A percentile compares a stretch with the other conserved stretches of the same genome.
Evolutionary conservation across 108 stramenopile species (phyloP).

Genomic region (Pseudonitzschia delicatissima): DNA sequence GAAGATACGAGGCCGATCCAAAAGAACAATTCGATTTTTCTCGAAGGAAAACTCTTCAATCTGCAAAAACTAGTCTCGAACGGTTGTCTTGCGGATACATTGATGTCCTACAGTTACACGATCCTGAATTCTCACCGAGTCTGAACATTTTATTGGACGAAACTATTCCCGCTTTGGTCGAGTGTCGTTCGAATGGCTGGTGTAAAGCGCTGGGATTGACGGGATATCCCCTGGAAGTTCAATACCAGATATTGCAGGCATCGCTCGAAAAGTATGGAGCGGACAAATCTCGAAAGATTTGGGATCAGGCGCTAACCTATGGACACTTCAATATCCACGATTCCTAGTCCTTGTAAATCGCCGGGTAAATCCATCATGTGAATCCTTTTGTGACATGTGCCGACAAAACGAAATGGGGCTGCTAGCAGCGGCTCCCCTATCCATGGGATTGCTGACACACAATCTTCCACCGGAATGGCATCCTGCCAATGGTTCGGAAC

Average conservation of each 20-base stretch:
- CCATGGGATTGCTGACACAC: conserved; percentile 83
- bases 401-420: conserved; percentile 37
- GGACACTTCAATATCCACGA: conserved; percentile 86
- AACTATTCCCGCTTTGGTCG: conserved; percentile 73
- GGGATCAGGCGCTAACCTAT: conserved; percentile 85
- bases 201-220: conserved; percentile 81
- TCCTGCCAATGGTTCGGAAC: conserved; percentile 52
- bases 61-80: conserved; percentile 65
- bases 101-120: conserved; percentile 89
- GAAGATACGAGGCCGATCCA: conserved; percentile 79
- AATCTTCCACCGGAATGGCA: conserved; percentile 72
- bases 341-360: conserved; percentile 45
- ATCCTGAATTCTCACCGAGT: conserved; percentile 85
- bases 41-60: conserved; percentile 54
- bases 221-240: conserved; percentile 87
- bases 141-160: conserved; percentile 65
- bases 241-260: conserved; percentile 68
- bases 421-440: conserved; percentile 81
- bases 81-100: conserved; percentile 70
- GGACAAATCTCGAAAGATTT: conserved; percentile 24
- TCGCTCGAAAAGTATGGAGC: conserved; percentile 36
- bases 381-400: conserved; percentile 57
- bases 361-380: conserved; percentile 12
- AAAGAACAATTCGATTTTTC: conserved; percentile 86
- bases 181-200: conserved; percentile 62